Conservation (phyloP, 2,329 filamentous ascomycete species). For the Alternaria consortialis region DNA sequence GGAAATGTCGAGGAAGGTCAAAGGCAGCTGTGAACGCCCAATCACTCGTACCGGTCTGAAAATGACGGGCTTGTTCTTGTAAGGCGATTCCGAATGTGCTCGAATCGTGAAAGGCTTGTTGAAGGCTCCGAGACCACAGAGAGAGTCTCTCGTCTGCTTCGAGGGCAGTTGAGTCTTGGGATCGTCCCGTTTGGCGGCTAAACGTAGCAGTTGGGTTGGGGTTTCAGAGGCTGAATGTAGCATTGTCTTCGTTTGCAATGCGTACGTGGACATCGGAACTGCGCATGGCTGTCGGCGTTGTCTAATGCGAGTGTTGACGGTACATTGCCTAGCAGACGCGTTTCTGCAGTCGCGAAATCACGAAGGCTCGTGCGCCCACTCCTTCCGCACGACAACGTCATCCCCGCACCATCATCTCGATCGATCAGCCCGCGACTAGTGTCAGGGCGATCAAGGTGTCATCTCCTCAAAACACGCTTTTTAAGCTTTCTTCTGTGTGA, state of each 20-base stretch:
- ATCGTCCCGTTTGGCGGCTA: slow-evolving; percentile 37
- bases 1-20: slow-evolving; percentile 49
- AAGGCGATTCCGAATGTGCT: slow-evolving; percentile 40
- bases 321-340: slow-evolving; percentile 28
- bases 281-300: slow-evolving; percentile 36
- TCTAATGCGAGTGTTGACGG: slow-evolving; percentile 12
- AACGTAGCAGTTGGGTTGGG: slow-evolving; percentile 31
- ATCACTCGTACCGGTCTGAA: slow-evolving; percentile 50
- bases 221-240: slow-evolving; percentile 31
- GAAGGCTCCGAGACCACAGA: slow-evolving; percentile 39
- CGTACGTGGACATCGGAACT: slow-evolving; percentile 37
- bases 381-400: slow-evolving; percentile 20
- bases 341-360: slow-evolving; percentile 27
- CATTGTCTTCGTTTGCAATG: slow-evolving; percentile 46
- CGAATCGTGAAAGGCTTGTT: slow-evolving; percentile 44
- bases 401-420: slow-evolving; percentile 10
- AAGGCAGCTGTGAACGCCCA: slow-evolving; percentile 47
- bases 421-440: slow-evolving; percentile 1
- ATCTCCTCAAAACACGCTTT: neutral
- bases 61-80: slow-evolving; percentile 34
- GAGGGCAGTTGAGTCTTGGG: slow-evolving; percentile 36
- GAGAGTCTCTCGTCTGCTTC: slow-evolving; percentile 44
- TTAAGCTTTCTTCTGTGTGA: neutral
- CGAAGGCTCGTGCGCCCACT: slow-evolving; percentile 26
- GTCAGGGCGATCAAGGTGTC: neutral